A percentile compares a stretch with the other conserved stretches of the same genome.
phyloP scores from a whole-genome alignment of 768 basidiomycete species.

The Hortiboletus flavorubellus region DNA sequence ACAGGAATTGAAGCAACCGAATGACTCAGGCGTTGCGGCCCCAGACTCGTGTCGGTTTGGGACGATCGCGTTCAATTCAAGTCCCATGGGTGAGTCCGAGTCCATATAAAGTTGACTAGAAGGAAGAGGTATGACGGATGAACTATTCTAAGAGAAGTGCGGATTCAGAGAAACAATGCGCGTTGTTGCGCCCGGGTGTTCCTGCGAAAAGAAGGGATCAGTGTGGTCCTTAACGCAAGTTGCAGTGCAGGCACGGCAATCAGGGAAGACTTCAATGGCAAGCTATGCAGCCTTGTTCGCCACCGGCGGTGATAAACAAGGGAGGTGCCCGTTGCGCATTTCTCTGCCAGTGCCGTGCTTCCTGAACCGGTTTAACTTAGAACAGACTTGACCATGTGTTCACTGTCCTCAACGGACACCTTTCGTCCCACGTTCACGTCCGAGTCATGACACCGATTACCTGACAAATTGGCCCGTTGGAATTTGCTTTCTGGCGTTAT shows the following conservation, averaged over 20 bases:
- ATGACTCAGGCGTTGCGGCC: background rate
- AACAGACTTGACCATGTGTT: background rate
- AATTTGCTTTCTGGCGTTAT: constrained; percentile 4
- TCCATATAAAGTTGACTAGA: background rate
- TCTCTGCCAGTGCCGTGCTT: background rate
- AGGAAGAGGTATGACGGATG: background rate
- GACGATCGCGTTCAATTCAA: background rate
- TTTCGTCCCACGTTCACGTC: background rate
- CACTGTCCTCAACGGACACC: background rate
- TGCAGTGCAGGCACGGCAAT: background rate
- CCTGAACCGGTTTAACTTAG: background rate
- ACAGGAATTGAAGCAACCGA: background rate
- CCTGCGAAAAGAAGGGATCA: background rate
- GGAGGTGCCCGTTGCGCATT: background rate
- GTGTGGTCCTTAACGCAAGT: background rate
- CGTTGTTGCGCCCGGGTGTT: background rate
- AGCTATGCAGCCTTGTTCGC: background rate
- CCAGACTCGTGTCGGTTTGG: background rate
- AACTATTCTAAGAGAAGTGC: background rate
- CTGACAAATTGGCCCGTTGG: background rate
- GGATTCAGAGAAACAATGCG: background rate
- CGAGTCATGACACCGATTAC: background rate
- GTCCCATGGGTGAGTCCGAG: background rate
- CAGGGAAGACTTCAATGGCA: background rate
- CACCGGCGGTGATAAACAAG: too few relatives aligned